Evolutionary conservation across 2,329 filamentous ascomycete genomes (phyloP).

Genomic region (Davidsoniella eucalypti): DNA sequence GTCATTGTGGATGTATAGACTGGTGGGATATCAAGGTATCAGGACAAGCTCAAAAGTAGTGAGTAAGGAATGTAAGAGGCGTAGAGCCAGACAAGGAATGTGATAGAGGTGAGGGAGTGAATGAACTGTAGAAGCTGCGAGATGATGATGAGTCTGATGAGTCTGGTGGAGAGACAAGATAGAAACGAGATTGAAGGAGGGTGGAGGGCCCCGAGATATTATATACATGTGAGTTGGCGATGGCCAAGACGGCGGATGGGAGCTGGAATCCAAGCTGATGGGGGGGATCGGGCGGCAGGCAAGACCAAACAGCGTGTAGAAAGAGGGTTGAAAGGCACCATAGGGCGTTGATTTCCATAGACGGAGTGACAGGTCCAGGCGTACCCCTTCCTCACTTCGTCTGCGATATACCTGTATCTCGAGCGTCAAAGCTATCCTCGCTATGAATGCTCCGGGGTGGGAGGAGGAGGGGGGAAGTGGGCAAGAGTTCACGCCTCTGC

Average conservation of each 20-base stretch:
- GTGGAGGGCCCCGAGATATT: neutral
- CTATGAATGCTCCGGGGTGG: too few species aligned
- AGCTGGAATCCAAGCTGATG: neutral
- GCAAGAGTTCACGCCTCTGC: too few species aligned
- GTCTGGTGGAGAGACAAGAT: neutral
- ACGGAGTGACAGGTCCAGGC: too few species aligned
- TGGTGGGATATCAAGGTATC: neutral
- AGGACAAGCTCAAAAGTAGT: neutral
- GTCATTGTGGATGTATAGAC: constrained; percentile 1
- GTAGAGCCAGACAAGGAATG: neutral
- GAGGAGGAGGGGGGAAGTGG: too few species aligned
- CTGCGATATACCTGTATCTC: too few species aligned
- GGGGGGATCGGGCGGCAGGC: too few species aligned
- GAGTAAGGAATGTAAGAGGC: neutral
- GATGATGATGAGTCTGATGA: constrained; percentile 4
- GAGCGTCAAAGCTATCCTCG: too few species aligned
- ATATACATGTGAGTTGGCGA: neutral
- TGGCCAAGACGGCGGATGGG: neutral
- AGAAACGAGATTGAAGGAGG: neutral
- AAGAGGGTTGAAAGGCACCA: too few species aligned
- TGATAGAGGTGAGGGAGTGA: constrained; percentile 2
- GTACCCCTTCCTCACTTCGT: too few species aligned
- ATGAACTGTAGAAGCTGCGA: constrained; percentile 10
- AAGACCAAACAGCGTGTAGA: too few species aligned
- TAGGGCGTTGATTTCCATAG: too few species aligned